Evolutionary conservation across 2,329 filamentous ascomycete species (phyloP), one percentile per base, ranked within the genome.

Genomic region (Paracorniculantispora psalliotae): DNA sequence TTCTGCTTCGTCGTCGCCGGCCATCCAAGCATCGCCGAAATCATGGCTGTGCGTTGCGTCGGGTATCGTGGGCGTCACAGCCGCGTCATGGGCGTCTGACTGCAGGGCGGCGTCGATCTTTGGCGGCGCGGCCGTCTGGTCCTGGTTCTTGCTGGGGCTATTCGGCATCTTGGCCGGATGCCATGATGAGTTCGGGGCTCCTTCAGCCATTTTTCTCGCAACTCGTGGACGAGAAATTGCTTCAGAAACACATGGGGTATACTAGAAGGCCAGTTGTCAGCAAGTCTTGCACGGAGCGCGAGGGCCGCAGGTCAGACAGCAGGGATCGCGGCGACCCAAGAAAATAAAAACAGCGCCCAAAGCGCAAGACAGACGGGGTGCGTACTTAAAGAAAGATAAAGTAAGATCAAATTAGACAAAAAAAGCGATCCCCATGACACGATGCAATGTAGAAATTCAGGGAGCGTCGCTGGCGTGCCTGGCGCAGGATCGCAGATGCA

Each of bases 121-220:
- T 6, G 33, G 26, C 39, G 26, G 47, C 39, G 37, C 56, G 15
- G 54, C 17, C 33, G 2, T 52, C 48, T 59, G 56, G 17, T 59
- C 39, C 57, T 58, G 59, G 59, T 44, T 61, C 17, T 63, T 55
- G 58, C 66, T 66, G 59, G 60, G 33, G 59, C 61, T 64, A 60
- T 71, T 70, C 33, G 77, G 75, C 68, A 76, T 73, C 60, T 73
- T 64, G 52, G 75, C 73, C 63, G 75, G 73, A 63, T 76, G 72
- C 74, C 75, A 76, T 66, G 73, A 70, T 56, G 73, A 66, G 61
- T 67, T 69, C 54, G 68, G 64, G 59, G 65, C 63, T 66, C 72
- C 73, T 63, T 67, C 66, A 64, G 71, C 72, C 75, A 77, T 77
- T 60, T 68, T 59, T 64, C 63, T 65, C 55, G 55, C 47, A 53